These are phyloP conservation scores for Phaeoacremonium minimum DNA, from an alignment of 2,329 filamentous ascomycete species.

Conservation along the genomic window DNA sequence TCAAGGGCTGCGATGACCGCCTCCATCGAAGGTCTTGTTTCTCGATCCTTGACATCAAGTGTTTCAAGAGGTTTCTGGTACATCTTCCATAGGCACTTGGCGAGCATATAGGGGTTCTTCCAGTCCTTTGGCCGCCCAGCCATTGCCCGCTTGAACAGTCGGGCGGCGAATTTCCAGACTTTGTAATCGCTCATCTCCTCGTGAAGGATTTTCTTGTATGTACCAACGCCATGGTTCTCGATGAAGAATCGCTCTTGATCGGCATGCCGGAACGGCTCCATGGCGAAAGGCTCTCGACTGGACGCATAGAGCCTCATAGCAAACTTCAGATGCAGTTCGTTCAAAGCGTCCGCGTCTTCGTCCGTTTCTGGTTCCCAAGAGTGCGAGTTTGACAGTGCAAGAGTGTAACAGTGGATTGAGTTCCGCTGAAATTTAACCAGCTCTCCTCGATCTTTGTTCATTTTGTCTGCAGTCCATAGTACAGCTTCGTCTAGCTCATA, in stretches of 20 bases:
- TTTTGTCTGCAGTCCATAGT: constrained; percentile 84
- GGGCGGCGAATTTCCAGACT: constrained; percentile 57
- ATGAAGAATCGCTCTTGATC: constrained; percentile 57
- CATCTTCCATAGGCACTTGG: constrained; percentile 63
- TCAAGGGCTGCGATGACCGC: constrained; percentile 45
- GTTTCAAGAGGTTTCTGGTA: constrained; percentile 42
- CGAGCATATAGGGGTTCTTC: constrained; percentile 58
- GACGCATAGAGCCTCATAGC: constrained; percentile 59
- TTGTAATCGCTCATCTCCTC: constrained; percentile 55
- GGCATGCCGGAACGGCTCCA: constrained; percentile 55
- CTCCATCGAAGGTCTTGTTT: constrained; percentile 29
- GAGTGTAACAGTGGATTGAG: constrained; percentile 75
- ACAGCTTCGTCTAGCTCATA: constrained; percentile 83
- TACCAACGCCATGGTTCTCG: constrained; percentile 41
- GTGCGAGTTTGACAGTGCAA: constrained; percentile 54
- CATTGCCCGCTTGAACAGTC: constrained; percentile 53
- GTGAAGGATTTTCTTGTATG: constrained; percentile 48
- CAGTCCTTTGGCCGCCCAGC: constrained; percentile 49
- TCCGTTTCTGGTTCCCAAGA: constrained; percentile 39
- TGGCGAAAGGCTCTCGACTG: constrained; percentile 57
- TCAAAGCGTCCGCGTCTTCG: constrained; percentile 47
- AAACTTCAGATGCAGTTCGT: constrained; percentile 57
- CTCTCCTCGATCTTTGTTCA: constrained; percentile 77
- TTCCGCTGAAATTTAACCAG: constrained; percentile 71
- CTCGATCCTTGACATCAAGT: constrained; percentile 37